Evolutionary conservation across 192 early-diverging fungal species (phyloP).

Genomic region (Entophlyctis helioformis): DNA sequence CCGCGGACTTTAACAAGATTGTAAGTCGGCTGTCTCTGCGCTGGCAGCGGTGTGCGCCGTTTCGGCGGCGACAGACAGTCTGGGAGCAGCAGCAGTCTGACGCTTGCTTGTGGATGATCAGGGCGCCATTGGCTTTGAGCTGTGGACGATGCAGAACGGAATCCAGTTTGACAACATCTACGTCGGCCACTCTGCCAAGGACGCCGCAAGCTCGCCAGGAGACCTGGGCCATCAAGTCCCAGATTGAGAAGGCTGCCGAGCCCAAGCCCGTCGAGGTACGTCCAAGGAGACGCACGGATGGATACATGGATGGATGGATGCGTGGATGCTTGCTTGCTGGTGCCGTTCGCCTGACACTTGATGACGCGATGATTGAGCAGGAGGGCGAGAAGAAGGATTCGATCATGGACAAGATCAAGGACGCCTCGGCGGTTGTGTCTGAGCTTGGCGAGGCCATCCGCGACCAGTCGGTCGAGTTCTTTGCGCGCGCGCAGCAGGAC

Average conservation of each 20-base stretch:
- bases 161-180: conserved; percentile 90
- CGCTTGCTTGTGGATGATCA: conserved; percentile 1
- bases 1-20: conserved; percentile 70
- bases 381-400: conserved; percentile 1
- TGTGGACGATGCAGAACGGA: conserved; percentile 86
- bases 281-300: conserved; percentile 1
- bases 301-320: conserved; percentile 2
- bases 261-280: not conserved
- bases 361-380: not conserved
- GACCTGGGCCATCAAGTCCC: conserved; percentile 65
- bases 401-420: conserved; percentile 10
- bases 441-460: not conserved
- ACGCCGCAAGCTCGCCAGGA: conserved; percentile 65
- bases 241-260: conserved; percentile 37
- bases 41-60: too few species aligned
- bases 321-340: too few species aligned
- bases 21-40: conserved; percentile 8
- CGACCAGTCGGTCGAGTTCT: conserved; percentile 10
- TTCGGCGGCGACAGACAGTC: too few species aligned
- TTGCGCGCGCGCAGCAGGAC: conserved; percentile 9
- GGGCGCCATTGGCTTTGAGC: conserved; percentile 77
- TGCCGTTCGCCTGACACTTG: not conserved
- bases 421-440: not conserved
- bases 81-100: too few species aligned
- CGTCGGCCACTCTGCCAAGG: conserved; percentile 57